phyloP scores from a whole-genome alignment of 495 filamentous ascomycete species.

The Xylaria curta region DNA sequence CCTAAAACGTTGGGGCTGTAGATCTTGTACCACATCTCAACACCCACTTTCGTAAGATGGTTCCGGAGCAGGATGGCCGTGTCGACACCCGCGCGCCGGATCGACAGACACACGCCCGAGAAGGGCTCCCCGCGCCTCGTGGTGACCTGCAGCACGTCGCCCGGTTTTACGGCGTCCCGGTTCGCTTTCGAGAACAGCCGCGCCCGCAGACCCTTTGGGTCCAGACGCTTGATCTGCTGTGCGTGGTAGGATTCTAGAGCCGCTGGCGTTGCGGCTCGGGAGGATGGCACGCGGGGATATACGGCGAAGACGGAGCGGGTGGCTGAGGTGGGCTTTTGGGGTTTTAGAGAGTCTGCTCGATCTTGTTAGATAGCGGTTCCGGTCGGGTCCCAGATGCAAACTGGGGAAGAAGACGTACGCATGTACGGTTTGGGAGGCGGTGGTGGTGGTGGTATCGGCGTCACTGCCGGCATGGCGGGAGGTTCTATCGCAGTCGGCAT shows the following conservation, averaged over 20 bases:
- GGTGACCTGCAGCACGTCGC: conserved; percentile 90
- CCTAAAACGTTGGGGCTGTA: conserved; percentile 87
- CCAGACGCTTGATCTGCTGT: conserved; percentile 72
- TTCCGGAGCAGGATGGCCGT: conserved; percentile 84
- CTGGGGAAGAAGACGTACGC: conserved; percentile 10
- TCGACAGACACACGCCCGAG: conserved; percentile 82
- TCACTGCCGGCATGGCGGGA: conserved; percentile 35
- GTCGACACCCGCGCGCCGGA: conserved; percentile 84
- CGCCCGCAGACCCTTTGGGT: conserved; percentile 81
- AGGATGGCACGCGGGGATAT: conserved; percentile 60
- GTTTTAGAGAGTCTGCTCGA: conserved; percentile 31
- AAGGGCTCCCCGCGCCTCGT: conserved; percentile 84
- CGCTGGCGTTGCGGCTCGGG: conserved; percentile 28
- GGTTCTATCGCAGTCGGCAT: conserved; percentile 24
- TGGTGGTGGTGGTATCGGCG: background rate
- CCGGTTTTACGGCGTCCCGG: conserved; percentile 73
- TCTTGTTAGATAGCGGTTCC: background rate
- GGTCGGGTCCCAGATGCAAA: background rate
- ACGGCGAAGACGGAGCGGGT: conserved; percentile 51
- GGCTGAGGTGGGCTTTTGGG: conserved; percentile 36
- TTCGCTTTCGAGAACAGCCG: conserved; percentile 79
- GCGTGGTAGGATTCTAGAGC: conserved; percentile 58
- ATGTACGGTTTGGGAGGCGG: conserved; percentile 16
- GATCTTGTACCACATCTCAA: conserved; percentile 98
- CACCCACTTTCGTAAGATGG: conserved; percentile 78